Percentiles rank a stretch among this genome's conserved stretches.
Conservation (phyloP, 1,139 yeast species). For the Tardiomyces depauwii region DNA sequence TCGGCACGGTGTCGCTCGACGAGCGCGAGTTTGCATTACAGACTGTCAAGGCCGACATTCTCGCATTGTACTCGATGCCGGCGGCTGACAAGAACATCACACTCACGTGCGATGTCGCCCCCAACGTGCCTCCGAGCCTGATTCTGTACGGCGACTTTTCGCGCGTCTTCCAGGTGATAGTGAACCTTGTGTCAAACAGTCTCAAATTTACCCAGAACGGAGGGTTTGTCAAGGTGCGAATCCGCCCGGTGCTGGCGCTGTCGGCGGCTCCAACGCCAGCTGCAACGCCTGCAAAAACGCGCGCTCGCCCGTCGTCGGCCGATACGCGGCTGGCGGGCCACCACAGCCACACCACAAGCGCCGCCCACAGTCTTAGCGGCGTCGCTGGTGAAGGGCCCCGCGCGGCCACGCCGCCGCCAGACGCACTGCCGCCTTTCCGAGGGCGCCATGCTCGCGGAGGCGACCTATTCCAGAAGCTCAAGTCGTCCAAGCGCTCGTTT, state of each 20-base stretch:
- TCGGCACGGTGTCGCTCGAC: slow-evolving; percentile 73
- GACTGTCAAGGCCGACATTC: slow-evolving; percentile 46
- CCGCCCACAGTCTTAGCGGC: neutral
- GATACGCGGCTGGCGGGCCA: neutral
- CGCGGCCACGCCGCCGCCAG: neutral
- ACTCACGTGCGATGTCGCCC: slow-evolving; percentile 44
- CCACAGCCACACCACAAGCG: neutral
- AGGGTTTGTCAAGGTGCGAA: slow-evolving; percentile 61
- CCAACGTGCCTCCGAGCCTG: slow-evolving; percentile 36
- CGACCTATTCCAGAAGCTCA: neutral
- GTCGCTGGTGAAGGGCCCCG: too few relatives aligned
- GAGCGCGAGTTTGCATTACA: slow-evolving; percentile 47
- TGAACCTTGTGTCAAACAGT: slow-evolving; percentile 85
- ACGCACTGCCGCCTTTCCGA: neutral
- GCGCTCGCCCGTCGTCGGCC: neutral
- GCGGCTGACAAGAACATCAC: slow-evolving; percentile 66
- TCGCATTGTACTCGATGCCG: slow-evolving; percentile 66
- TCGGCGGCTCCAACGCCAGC: neutral
- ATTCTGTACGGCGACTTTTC: slow-evolving; percentile 68
- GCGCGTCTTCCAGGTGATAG: slow-evolving; percentile 80
- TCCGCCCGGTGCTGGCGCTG: slow-evolving; percentile 23
- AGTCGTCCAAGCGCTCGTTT: neutral
- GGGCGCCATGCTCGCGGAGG: neutral
- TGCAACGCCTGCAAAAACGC: slow-evolving; percentile 26
- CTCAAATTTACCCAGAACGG: slow-evolving; percentile 86